Percentiles rank a stretch among this genome's conserved stretches.
Conservation (phyloP, 495 filamentous ascomycete genomes). For the Glarea lozoyensis region DNA sequence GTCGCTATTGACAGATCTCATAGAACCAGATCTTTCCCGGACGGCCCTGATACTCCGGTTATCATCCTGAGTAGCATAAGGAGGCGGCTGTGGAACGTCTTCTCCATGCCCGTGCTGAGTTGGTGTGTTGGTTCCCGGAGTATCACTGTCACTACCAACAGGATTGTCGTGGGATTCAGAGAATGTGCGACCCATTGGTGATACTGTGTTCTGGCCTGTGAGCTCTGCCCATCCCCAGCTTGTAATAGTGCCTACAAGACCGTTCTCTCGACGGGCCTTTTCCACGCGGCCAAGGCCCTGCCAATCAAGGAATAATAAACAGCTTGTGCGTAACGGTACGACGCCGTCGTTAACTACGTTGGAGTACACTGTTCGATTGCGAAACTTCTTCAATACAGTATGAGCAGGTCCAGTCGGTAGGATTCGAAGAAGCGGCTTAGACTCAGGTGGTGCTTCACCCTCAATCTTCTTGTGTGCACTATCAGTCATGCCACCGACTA, state of each 20-base stretch:
- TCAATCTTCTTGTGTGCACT: slow-evolving; percentile 54
- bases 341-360: slow-evolving; percentile 99
- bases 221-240: slow-evolving; percentile 94
- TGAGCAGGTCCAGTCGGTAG: slow-evolving; percentile 91
- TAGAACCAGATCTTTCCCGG: not conserved
- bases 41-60: slow-evolving; percentile 15
- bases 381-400: slow-evolving; percentile 73
- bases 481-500: slow-evolving; percentile 69
- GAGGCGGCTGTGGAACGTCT: slow-evolving; percentile 21
- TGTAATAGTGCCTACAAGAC: slow-evolving; percentile 82
- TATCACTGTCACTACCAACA: slow-evolving; percentile 12
- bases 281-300: slow-evolving; percentile 86
- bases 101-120: slow-evolving; percentile 19
- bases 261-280: slow-evolving; percentile 87
- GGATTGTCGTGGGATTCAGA: slow-evolving; percentile 6
- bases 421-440: slow-evolving; percentile 86
- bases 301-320: slow-evolving; percentile 95
- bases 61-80: slow-evolving; percentile 19
- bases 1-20: slow-evolving; percentile 1
- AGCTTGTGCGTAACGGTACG: slow-evolving; percentile 89
- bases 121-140: slow-evolving; percentile 13
- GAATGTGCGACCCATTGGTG: slow-evolving; percentile 22
- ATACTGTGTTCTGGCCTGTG: slow-evolving; percentile 66
- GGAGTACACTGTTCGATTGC: slow-evolving; percentile 88
- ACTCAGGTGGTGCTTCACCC: slow-evolving; percentile 58